Conservation (phyloP, 2,329 filamentous ascomycete species). For the Tolypocladium album region DNA sequence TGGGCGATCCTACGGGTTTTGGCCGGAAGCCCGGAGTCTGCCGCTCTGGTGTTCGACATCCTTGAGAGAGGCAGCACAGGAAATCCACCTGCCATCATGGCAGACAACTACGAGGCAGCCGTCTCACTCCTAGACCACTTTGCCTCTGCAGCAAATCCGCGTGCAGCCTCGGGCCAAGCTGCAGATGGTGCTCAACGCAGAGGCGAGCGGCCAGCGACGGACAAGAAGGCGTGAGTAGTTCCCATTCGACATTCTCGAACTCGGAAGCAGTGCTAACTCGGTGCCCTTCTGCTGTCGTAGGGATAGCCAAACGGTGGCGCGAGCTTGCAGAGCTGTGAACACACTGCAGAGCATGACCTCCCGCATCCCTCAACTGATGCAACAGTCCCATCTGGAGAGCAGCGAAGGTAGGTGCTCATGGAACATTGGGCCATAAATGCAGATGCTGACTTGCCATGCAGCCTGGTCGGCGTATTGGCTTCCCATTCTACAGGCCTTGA, state of each 20-base stretch:
- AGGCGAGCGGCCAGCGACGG: slow-evolving; percentile 13
- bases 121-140: slow-evolving; percentile 82
- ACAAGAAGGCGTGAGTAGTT: slow-evolving; percentile 14
- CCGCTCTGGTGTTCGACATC: slow-evolving; percentile 75
- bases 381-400: slow-evolving; percentile 83
- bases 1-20: slow-evolving; percentile 82
- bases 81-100: slow-evolving; percentile 72
- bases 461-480: slow-evolving; percentile 98
- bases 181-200: slow-evolving; percentile 39
- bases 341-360: slow-evolving; percentile 74
- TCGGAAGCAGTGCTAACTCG: not conserved
- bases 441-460: slow-evolving; percentile 17
- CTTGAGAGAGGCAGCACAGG: slow-evolving; percentile 66
- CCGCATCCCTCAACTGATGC: slow-evolving; percentile 76
- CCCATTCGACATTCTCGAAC: not conserved
- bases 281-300: slow-evolving; percentile 8
- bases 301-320: slow-evolving; percentile 48
- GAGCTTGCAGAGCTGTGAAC: slow-evolving; percentile 70
- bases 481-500: slow-evolving; percentile 82
- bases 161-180: slow-evolving; percentile 58
- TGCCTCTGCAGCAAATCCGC: slow-evolving; percentile 69
- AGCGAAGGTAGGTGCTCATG: slow-evolving; percentile 52
- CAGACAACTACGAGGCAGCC: slow-evolving; percentile 90
- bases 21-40: slow-evolving; percentile 57
- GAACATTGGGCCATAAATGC: not conserved